Base-by-base conservation (phyloP, 83 land plant species). In the Picea abies region DNA sequence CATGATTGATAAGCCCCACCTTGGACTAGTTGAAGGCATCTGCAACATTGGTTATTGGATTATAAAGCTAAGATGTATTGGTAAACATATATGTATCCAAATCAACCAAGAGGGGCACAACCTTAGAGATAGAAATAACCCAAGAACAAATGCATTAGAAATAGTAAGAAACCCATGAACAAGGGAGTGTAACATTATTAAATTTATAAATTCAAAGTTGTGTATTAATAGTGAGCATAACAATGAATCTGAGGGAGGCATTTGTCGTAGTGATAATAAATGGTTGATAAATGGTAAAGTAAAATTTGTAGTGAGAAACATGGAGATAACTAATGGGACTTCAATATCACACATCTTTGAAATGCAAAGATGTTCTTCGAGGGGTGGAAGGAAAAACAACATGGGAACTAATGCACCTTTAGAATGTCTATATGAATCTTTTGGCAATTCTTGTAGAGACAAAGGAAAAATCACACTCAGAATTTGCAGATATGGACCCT, bases 271-370 rank as follows among this genome's bases (percentile, higher is more conserved):
- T 72, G 76, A 44, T 72, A 39, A 72, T 47, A 44, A 72, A 72
- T 37, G 52, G 52, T 72, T 72, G 52, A 47, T 72, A 72, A 72
- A 72, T 41, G 76, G 49, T 72, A 41, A 39, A 19, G 7, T 41
- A 19, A 41, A 41, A 20, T 19, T 72, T 72, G 37, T 72, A 49
- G 76, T 72, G 22, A 41, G 52, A 49, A 72, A 72, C 76, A 20
- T 41, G 20, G 76, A 39, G 76, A 37, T 72, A 41, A 72, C 20
- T 72, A 49, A 72, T 39, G 49, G 2, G 23, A 72, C n/a, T 37
- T 8, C 41, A 72, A 37, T 7, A 3, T 72, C 9, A 12, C 23
- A 72, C 8, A 37, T 23, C 14, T 35, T 72, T 44, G 41, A 5
- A 19, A 72, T 20, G 49, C 56, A 44, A 39, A 11, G 41, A 39